Base-by-base conservation (phyloP, 2,329 filamentous ascomycete genomes). In the Colletotrichum salicis region DNA sequence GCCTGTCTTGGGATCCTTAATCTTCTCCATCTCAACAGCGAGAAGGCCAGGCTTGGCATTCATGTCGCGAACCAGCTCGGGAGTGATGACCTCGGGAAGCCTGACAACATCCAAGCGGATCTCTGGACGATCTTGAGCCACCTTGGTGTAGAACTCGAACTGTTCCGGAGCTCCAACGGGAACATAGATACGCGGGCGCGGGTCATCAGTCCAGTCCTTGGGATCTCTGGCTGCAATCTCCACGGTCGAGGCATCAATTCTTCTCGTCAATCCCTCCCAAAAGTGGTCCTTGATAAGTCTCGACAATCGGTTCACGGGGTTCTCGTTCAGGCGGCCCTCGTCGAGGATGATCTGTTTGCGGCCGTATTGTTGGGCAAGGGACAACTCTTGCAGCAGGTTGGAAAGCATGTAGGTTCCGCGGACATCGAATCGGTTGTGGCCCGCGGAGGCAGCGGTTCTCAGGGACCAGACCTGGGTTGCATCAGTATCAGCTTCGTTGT, bases 381-480 rank as follows among this genome's bases (percentile, higher is more conserved):
- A 96, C 75, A 99, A 89, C 83, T 99, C 96, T 83, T 99, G 96
- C 52, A 98, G 87, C 57, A 98, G 90, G 80, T 98, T 99, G 74
- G 96, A 97, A 71, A 99, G 89, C 92, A 97, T 97, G 82, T 99
- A 99, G 37, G 94, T 98, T 77, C 96, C 96, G 75, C 96, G 93
- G 73, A 99, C 90, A 79, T 98, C 95, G 81, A 96, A 95, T 74
- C 91, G 91, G 78, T 95, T 96, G 84, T 93, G 90, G 54, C 95
- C 96, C 76, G 93, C 94, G 45, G 95, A 98, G 27, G 90, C 92
- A 33, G 93, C 93, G 3, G 96, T 98, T 74, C 94, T 93, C 48
- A 98, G 86, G 48, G 93, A 92, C 66, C 98, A 88, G 57, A 94
- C 92, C 92, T 94, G 75, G 31, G 56, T n/a, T n/a, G 56, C 48